Conservation (phyloP, 1,284 basidiomycete species). For the Cronartium ribicola region DNA sequence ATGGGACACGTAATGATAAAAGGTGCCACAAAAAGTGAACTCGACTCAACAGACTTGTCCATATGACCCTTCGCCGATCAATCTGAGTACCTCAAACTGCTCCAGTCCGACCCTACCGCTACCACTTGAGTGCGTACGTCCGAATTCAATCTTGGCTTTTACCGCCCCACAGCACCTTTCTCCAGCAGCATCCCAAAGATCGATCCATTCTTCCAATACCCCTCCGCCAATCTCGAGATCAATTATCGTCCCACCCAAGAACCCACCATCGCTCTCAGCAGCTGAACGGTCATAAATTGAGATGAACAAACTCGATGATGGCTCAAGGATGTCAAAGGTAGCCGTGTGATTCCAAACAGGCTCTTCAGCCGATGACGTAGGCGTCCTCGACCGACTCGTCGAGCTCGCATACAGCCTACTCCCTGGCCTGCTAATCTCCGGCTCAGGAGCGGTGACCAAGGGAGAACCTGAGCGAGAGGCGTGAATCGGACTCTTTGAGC, state of each 20-base stretch:
- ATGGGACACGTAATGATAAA: not conserved
- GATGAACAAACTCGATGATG: constrained; percentile 50
- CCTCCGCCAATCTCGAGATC: constrained; percentile 44
- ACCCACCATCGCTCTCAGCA: constrained; percentile 48
- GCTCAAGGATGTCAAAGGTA: constrained; percentile 53
- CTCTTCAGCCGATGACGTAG: constrained; percentile 45
- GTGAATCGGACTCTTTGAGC: constrained; percentile 52
- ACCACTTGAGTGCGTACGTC: not conserved
- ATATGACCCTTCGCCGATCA: constrained; percentile 54
- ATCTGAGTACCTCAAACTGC: constrained; percentile 53
- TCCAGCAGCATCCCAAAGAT: constrained; percentile 42
- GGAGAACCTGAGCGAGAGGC: constrained; percentile 49
- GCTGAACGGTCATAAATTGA: constrained; percentile 52
- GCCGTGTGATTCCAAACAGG: constrained; percentile 53
- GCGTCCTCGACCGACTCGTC: constrained; percentile 44
- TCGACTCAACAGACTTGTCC: constrained; percentile 50
- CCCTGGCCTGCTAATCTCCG: constrained; percentile 42
- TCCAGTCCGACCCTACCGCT: constrained; percentile 48
- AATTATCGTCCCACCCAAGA: constrained; percentile 52
- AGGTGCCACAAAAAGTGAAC: not conserved
- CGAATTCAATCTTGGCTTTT: constrained; percentile 24
- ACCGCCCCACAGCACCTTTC: constrained; percentile 6
- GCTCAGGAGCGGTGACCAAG: constrained; percentile 52
- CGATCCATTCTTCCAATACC: constrained; percentile 45
- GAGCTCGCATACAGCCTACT: constrained; percentile 30